Evolutionary conservation across 1,284 basidiomycete species (phyloP).

Genomic region (Irpex lacteus): DNA sequence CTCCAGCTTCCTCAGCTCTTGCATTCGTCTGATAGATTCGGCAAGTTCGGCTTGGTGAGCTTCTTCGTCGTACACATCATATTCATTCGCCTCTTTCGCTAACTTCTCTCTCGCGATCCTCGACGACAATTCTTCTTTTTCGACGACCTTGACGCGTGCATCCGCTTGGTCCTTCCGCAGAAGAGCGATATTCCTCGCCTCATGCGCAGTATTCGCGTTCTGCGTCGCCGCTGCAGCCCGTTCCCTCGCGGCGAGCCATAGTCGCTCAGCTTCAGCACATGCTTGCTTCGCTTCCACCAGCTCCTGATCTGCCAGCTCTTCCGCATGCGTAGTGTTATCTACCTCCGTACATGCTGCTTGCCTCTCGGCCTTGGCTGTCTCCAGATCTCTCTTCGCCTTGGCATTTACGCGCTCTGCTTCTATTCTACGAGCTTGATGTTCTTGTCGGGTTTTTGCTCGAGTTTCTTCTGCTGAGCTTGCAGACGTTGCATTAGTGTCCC

Average conservation of each 20-base stretch:
- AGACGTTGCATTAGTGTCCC: no score
- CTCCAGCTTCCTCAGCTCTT: background rate
- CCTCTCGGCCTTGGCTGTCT: no score
- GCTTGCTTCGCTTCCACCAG: background rate
- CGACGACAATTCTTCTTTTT: constrained; percentile 1
- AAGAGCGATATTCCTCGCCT: background rate
- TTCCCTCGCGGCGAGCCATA: background rate
- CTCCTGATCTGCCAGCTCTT: no score
- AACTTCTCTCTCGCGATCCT: background rate
- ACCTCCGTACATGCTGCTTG: no score
- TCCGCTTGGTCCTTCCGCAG: background rate
- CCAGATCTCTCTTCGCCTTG: no score
- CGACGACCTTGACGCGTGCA: background rate
- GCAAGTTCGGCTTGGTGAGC: background rate
- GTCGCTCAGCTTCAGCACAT: background rate
- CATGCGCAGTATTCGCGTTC: background rate
- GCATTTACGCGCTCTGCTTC: no score
- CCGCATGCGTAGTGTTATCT: no score
- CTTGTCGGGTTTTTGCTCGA: no score
- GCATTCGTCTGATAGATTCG: background rate
- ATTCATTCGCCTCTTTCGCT: background rate
- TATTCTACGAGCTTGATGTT: no score
- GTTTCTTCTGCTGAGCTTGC: no score
- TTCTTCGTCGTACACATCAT: background rate
- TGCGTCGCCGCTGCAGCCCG: background rate